Percentiles rank a stretch among this genome's conserved stretches.
These are phyloP conservation scores for Tolypocladium inflatum DNA, from an alignment of 2,329 filamentous ascomycete species.

Conservation along the genomic window DNA sequence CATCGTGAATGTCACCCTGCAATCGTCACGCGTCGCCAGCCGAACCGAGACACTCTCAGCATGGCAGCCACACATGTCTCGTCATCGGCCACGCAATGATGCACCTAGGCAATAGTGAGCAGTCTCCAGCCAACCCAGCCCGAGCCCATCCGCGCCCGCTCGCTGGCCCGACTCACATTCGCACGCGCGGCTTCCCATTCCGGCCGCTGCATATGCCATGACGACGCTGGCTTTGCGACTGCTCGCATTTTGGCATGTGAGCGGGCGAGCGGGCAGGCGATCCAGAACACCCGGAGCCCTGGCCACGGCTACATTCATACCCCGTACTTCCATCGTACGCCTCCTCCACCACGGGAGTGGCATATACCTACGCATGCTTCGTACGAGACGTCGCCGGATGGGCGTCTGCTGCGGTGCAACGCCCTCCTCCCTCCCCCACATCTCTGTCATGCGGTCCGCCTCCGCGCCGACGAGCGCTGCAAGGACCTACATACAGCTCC, in stretches of 20 bases:
- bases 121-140: neutral
- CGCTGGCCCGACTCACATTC: neutral
- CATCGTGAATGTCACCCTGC: conserved; percentile 1
- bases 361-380: neutral
- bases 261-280: neutral
- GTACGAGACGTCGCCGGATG: no score
- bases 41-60: neutral
- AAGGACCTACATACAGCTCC: neutral
- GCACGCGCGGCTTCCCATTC: neutral
- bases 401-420: neutral
- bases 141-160: neutral
- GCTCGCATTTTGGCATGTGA: neutral
- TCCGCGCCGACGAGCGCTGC: neutral
- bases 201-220: neutral
- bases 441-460: neutral
- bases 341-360: neutral
- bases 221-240: neutral
- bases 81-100: neutral
- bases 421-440: neutral
- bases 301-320: neutral
- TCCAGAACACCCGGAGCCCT: neutral
- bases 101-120: neutral
- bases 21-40: neutral
- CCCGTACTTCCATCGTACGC: neutral
- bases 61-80: conserved; percentile 1